Evolutionary conservation across 768 basidiomycete genomes (phyloP).

Genomic region (Calocybe cyanea): DNA sequence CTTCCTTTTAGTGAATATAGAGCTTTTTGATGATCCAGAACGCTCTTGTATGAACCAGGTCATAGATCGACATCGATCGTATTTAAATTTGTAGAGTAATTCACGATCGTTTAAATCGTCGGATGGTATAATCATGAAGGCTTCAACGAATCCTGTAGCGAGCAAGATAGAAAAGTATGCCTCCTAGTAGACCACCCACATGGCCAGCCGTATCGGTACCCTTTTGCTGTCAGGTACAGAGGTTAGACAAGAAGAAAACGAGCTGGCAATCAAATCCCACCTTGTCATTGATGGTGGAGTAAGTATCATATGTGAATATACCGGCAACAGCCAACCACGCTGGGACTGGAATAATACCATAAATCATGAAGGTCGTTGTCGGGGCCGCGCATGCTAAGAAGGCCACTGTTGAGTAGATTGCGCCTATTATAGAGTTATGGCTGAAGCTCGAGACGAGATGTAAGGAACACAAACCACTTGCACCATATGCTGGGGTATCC

Average conservation of each 20-base stretch:
- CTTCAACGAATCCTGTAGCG: too few species aligned
- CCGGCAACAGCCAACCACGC: constrained; percentile 74
- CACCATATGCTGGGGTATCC: constrained; percentile 52
- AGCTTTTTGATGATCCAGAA: too few species aligned
- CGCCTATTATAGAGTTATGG: constrained; percentile 37
- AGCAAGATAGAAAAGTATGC: constrained; percentile 50
- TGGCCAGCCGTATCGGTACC: constrained; percentile 63
- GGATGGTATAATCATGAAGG: too few species aligned
- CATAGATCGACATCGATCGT: not conserved
- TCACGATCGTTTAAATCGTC: too few species aligned
- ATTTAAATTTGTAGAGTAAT: constrained; percentile 17
- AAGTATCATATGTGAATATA: constrained; percentile 60
- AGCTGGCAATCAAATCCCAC: constrained; percentile 21
- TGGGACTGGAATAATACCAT: constrained; percentile 74
- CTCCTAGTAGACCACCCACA: constrained; percentile 62
- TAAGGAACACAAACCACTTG: constrained; percentile 55
- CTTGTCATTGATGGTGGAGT: constrained; percentile 36
- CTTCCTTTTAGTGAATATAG: too few species aligned
- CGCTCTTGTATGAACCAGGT: not conserved
- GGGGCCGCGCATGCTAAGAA: constrained; percentile 73
- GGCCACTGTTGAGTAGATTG: constrained; percentile 67
- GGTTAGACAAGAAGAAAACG: not conserved
- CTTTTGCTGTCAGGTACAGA: constrained; percentile 33
- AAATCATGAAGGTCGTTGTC: constrained; percentile 60
- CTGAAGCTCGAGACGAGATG: not conserved